Evolutionary conservation across 352 stramenopile species (phyloP), one percentile per base, ranked within the genome.

Genomic region (Globisporangium camurandrum): DNA sequence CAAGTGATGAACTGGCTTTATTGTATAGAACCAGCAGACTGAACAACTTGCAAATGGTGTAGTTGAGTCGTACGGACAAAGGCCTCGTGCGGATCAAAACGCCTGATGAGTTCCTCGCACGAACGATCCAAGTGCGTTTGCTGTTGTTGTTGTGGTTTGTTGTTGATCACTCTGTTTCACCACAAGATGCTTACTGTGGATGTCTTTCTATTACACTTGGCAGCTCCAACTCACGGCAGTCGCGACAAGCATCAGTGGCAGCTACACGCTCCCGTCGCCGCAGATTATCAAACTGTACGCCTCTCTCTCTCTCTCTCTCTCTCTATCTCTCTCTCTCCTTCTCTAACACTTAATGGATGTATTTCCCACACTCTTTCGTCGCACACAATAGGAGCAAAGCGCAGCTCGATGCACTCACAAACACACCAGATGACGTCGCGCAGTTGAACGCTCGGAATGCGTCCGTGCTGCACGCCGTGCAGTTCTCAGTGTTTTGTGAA

Each of bases 401-500:
- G 19, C 60, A 73, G 33, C 66, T 87, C 51, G 71, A 89, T 50
- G 59, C 59, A 19, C 51, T 89, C 1, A 55, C 79, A 39, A 83
- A 86, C 55, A 85, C 66, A 0, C 61, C 68, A 1, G 75, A 88
- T 12, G 73, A 89, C n/a, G 27, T 73, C 0, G 76, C 82, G 49
- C 58, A 68, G 7, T 50, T 91, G 22, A 64, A 89, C 4, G 75
- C 83, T 30, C 75, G 76, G 27, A 94, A 94, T 37, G 51, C 64
- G 23, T 80, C 71, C 6, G 61, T 91, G 51, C 54, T 94, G 4
- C 82, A 84, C 55, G 78, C 76, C 0, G 78, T 94, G 11, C 83
- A 92, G 64, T 91, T 91, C 49, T 91, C 83, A 2, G 74, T 94
- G 1, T 94, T 91, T 45, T 92, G 78, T 34, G 80, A 92, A 66